Evolutionary conservation across 495 filamentous ascomycete genomes (phyloP).

Genomic region (Aspergillus indologenus): DNA sequence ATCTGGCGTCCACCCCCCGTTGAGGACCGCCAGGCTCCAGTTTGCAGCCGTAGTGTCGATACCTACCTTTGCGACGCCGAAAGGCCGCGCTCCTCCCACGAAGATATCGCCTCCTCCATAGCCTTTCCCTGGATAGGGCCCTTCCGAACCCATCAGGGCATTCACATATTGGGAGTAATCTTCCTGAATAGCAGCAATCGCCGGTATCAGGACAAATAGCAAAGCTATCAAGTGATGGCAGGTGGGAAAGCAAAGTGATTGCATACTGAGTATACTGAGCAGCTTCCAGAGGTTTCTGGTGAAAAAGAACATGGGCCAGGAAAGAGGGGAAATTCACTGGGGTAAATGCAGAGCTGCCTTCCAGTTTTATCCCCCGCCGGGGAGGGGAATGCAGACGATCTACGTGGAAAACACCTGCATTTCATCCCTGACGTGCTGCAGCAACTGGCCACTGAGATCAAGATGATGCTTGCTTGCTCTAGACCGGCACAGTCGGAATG

Average conservation of each 20-base stretch:
- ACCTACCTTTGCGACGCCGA: constrained; percentile 66
- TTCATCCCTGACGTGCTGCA: neutral
- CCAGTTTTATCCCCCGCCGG: neutral
- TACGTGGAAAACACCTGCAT: neutral
- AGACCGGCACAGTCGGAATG: neutral
- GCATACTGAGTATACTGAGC: neutral
- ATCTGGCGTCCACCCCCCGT: constrained; percentile 56
- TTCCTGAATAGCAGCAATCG: constrained; percentile 10
- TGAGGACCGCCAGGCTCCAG: constrained; percentile 44
- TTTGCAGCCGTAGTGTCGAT: constrained; percentile 56
- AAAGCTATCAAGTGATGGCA: constrained; percentile 1
- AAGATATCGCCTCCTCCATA: constrained; percentile 64
- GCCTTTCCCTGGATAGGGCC: constrained; percentile 28
- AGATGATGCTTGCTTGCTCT: neutral
- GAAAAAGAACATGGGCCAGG: no score
- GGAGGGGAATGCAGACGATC: neutral
- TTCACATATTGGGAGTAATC: constrained; percentile 51
- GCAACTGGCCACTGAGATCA: neutral
- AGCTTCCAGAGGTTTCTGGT: no score
- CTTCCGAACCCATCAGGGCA: constrained; percentile 36
- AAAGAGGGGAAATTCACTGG: neutral
- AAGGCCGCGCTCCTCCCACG: constrained; percentile 60
- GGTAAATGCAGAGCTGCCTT: neutral
- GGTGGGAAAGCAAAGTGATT: neutral
- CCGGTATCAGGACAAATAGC: constrained; percentile 1